Evolutionary conservation across 164 flowering plant genomes (phyloP).

Genomic region (Macadamia integrifolia): DNA sequence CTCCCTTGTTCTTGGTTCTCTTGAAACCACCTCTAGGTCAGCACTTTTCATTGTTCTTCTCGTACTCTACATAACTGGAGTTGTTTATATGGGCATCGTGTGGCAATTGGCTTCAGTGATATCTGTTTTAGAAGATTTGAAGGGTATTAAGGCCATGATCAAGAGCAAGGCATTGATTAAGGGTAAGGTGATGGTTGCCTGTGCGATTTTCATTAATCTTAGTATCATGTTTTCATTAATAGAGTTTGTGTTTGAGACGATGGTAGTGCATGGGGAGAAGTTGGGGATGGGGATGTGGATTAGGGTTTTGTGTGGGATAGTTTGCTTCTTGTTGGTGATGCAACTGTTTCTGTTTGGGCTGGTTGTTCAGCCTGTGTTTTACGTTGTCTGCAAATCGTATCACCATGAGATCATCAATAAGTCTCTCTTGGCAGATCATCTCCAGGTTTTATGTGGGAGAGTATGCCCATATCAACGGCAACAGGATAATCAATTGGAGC

Average conservation of each 20-base stretch:
- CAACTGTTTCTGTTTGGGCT: constrained; percentile 28
- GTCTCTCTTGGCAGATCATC: constrained; percentile 42
- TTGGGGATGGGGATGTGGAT: neutral
- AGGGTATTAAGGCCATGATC: constrained; percentile 48
- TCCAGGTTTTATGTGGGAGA: constrained; percentile 50
- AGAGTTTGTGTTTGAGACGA: constrained; percentile 18
- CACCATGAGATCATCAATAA: constrained; percentile 60
- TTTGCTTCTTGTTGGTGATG: constrained; percentile 22
- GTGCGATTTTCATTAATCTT: constrained; percentile 23
- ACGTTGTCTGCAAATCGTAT: constrained; percentile 54
- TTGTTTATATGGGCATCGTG: constrained; percentile 39
- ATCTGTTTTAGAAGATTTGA: constrained; percentile 48
- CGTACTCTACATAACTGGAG: constrained; percentile 25
- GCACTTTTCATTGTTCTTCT: constrained; percentile 9
- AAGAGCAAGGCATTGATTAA: constrained; percentile 51
- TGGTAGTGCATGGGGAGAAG: constrained; percentile 22
- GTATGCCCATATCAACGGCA: constrained; percentile 38
- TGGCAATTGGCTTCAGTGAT: constrained; percentile 70
- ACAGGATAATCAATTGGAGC: constrained; percentile 43
- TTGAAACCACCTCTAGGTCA: neutral
- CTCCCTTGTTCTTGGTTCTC: neutral
- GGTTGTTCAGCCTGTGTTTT: constrained; percentile 37
- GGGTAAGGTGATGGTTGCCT: constrained; percentile 36
- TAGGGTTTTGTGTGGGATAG: constrained; percentile 15
- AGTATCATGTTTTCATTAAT: constrained; percentile 1